Conservation (phyloP, 768 basidiomycete species). For the Jaapia argillacea region DNA sequence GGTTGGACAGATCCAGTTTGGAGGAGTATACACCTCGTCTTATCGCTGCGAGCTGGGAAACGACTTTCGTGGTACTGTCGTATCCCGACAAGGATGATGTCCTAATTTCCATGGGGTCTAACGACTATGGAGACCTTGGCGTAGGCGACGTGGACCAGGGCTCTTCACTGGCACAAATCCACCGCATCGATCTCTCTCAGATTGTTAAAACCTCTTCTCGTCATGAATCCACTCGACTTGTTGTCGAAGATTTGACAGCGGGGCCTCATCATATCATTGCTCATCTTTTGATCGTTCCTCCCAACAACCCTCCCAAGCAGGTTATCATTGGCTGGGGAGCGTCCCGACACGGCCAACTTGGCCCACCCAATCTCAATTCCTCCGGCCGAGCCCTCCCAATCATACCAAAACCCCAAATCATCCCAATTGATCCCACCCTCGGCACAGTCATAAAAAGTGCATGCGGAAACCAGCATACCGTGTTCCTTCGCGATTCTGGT, state of each 20-base stretch:
- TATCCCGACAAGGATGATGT: slow-evolving; percentile 31
- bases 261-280: slow-evolving; percentile 69
- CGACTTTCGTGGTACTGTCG: slow-evolving; percentile 61
- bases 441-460: slow-evolving; percentile 19
- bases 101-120: slow-evolving; percentile 70
- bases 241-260: slow-evolving; percentile 38
- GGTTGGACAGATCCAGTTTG: slow-evolving; percentile 24
- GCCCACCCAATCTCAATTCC: slow-evolving; percentile 16
- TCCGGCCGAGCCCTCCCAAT: slow-evolving; percentile 18
- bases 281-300: slow-evolving; percentile 22
- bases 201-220: slow-evolving; percentile 11
- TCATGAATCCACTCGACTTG: slow-evolving; percentile 12
- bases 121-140: slow-evolving; percentile 82
- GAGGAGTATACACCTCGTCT: slow-evolving; percentile 33
- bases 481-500: slow-evolving; percentile 35
- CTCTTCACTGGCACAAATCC: slow-evolving; percentile 16
- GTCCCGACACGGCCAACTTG: slow-evolving; percentile 80
- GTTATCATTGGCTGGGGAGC: slow-evolving; percentile 73
- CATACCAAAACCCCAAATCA: slow-evolving; percentile 19
- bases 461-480: slow-evolving; percentile 45
- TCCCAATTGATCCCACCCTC: slow-evolving; percentile 19
- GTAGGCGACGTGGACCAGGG: slow-evolving; percentile 23
- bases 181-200: slow-evolving; percentile 34
- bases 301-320: slow-evolving; percentile 13
- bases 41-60: slow-evolving; percentile 76